These are phyloP conservation scores for Gomphus sp. DNA, from an alignment of 1,284 basidiomycete species.

Conservation along the genomic window DNA sequence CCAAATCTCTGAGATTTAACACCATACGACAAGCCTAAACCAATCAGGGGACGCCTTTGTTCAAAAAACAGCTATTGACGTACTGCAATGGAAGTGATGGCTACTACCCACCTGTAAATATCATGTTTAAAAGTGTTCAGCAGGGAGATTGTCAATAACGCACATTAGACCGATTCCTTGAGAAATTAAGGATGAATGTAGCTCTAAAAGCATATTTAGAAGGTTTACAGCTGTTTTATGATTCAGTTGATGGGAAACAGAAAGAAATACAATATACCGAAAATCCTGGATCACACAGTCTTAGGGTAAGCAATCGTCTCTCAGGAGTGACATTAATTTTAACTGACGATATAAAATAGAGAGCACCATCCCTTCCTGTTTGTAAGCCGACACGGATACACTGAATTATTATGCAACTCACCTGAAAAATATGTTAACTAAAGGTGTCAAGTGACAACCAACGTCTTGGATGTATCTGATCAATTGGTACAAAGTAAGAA, in stretches of 20 bases:
- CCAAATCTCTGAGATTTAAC: neutral
- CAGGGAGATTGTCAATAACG: neutral
- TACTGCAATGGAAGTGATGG: neutral
- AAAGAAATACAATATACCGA: neutral
- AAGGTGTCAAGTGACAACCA: neutral
- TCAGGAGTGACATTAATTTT: neutral
- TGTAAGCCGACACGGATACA: neutral
- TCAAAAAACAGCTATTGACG: neutral
- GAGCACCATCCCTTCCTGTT: neutral
- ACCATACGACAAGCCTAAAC: neutral
- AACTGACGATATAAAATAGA: neutral
- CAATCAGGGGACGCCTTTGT: too few species aligned
- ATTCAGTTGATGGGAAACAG: neutral
- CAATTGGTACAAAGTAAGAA: neutral
- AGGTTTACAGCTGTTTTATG: neutral
- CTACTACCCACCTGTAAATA: neutral
- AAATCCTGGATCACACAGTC: neutral
- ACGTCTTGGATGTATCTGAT: neutral
- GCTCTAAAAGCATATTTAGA: neutral
- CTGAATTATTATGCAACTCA: neutral
- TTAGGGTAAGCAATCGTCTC: neutral
- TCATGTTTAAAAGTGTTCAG: neutral
- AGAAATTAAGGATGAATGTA: neutral
- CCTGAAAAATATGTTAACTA: neutral
- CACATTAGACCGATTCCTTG: neutral